These are phyloP conservation scores for Leishmania turanica DNA, from an alignment of 208 protist species.

Conservation along the genomic window DNA sequence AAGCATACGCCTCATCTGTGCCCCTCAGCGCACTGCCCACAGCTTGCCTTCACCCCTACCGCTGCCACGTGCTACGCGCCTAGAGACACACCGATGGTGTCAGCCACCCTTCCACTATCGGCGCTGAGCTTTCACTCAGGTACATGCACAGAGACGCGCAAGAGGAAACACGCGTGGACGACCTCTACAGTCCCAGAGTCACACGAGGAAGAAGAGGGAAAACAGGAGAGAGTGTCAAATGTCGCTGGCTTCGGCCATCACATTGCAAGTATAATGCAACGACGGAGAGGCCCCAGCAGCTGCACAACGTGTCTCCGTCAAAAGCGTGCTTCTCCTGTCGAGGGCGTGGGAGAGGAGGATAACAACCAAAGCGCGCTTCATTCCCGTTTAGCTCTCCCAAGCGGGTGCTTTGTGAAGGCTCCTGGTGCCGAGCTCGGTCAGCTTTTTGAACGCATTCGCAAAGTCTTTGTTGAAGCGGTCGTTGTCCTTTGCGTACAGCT, in stretches of 20 bases:
- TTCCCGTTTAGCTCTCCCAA: constrained; percentile 1
- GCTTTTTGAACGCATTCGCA: constrained; percentile 73
- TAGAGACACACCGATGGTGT: background rate
- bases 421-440: constrained; percentile 64
- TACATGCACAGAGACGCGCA: background rate
- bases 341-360: background rate
- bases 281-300: background rate
- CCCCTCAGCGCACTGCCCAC: background rate
- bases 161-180: background rate
- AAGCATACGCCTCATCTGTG: background rate
- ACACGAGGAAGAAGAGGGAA: background rate
- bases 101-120: background rate
- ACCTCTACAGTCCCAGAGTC: background rate
- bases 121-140: background rate
- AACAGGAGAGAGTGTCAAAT: background rate
- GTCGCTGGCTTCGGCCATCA: background rate
- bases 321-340: constrained; percentile 7
- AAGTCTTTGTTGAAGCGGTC: constrained; percentile 92
- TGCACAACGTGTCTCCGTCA: background rate
- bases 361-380: background rate
- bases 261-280: background rate
- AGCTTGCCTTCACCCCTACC: background rate
- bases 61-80: background rate
- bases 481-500: constrained; percentile 92
- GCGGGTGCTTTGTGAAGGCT: constrained; percentile 29